Percentiles rank a stretch among this genome's conserved stretches.
phyloP scores from a whole-genome alignment of 2,329 filamentous ascomycete species.

The Amesomyces nigricolor region DNA sequence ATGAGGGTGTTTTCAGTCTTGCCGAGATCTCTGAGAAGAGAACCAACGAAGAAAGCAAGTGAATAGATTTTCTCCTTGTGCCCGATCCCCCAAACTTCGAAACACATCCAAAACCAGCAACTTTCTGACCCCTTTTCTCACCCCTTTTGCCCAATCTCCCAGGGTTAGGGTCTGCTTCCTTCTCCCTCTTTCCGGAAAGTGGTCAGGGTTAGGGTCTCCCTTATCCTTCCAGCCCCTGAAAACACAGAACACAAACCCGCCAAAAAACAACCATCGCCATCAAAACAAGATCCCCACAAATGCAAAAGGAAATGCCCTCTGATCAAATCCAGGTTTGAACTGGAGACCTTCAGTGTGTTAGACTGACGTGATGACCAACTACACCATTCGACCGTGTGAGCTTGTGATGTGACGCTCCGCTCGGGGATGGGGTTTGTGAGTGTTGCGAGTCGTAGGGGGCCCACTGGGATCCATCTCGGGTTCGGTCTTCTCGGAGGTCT shows the following conservation, averaged over 20 bases:
- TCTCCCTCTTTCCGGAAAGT: background rate
- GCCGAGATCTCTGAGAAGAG: background rate
- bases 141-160: too few species aligned
- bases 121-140: too few species aligned
- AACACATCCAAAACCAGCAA: constrained; percentile 8
- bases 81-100: background rate
- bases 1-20: too few species aligned
- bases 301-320: background rate
- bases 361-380: constrained; percentile 46
- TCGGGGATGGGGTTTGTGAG: background rate
- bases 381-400: constrained; percentile 24
- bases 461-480: too few species aligned
- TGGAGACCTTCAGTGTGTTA: constrained; percentile 36
- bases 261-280: background rate
- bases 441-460: too few species aligned
- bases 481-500: too few species aligned
- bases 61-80: background rate
- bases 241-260: background rate
- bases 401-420: background rate
- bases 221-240: background rate
- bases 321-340: constrained; percentile 26
- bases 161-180: too few species aligned
- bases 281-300: background rate
- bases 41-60: background rate
- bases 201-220: constrained; percentile 4